A percentile compares a stretch with the other conserved stretches of the same genome.
Evolutionary conservation across 148 eudicot genomes (phyloP).

Genomic region (Rheum nobile): DNA sequence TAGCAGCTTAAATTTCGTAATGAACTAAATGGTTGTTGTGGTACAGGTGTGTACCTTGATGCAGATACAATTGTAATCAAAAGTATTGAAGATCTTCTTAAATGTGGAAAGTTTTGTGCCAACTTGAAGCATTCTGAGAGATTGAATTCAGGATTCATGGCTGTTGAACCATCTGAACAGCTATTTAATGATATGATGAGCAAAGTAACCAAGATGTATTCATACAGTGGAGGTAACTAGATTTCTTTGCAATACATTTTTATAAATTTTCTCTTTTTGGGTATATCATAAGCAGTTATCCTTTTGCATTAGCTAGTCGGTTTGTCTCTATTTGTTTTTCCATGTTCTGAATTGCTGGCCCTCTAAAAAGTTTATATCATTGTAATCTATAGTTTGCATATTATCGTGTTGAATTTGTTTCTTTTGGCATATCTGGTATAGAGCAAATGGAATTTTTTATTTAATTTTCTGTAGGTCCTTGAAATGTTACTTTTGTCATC

Average conservation of each 20-base stretch:
- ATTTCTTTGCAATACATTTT: background rate
- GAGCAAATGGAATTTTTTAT: no score
- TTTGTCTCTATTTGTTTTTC: background rate
- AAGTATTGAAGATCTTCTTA: conserved; percentile 78
- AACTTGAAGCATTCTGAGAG: conserved; percentile 97
- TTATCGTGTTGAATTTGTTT: no score
- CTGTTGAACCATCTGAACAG: conserved; percentile 77
- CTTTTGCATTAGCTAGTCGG: background rate
- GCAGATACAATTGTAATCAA: conserved; percentile 95
- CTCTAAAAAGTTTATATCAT: background rate
- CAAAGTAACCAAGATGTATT: conserved; percentile 59
- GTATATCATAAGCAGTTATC: background rate
- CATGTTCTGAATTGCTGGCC: background rate
- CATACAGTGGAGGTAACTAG: conserved; percentile 88
- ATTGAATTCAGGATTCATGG: conserved; percentile 94
- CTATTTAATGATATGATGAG: conserved; percentile 80
- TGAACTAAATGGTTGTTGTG: background rate
- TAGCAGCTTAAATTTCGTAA: background rate
- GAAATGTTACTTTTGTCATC: background rate
- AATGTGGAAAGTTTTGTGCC: conserved; percentile 91
- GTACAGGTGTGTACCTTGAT: conserved; percentile 95
- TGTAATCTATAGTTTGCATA: background rate
- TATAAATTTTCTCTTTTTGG: background rate
- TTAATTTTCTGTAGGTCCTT: background rate
- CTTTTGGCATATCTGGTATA: no score